Base-by-base conservation (phyloP, 495 filamentous ascomycete species). In the Aspergillus haitiensis region DNA sequence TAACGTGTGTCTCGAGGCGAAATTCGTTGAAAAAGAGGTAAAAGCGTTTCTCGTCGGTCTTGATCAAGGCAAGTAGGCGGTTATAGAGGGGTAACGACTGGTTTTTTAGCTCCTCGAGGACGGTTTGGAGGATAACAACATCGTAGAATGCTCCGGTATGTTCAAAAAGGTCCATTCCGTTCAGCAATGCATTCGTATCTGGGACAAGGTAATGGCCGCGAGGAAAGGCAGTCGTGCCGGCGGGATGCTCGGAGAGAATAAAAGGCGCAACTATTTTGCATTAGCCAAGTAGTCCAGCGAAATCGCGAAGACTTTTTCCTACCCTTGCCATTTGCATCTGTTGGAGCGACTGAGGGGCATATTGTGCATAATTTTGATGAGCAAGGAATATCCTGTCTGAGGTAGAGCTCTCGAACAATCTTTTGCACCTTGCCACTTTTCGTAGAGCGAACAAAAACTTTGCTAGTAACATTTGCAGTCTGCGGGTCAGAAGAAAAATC, bases 1-100 rank as follows among this genome's bases (percentile, higher is more conserved):
- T 73, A 52, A 97, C 83, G 68, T 97, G 87, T 7, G 94, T 98
- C 74, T 98, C 94, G 44, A 89, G 78, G 42, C 94, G 85, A 68
- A 98, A 98, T 58, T 98, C 94, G 72, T 98, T 98, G 81, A 98
- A 98, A 75, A 98, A 98, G 47, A 98, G 89, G 71, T 97, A 98
- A 69, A 96, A 98, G 12, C 93, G 85, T 75, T 98, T 98, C 37
- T 96, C 92, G 66, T 95, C 90, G 65, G 92, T 96, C 70, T 90
- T 95, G 33, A 92, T 95, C 65, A 98, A 77, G 16, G 86, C 82
- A 52, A 97, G 84, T 15, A 98, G 80, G 40, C 94, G 92, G 68
- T 97, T 96, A 78, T 98, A 98, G 52, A 98, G 81, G 21, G 94
- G 94, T 54, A 98, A 71, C 9, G 94, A 98, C 51, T 93, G 86